Evolutionary conservation across 495 filamentous ascomycete genomes (phyloP), one percentile per base, ranked within the genome.

Genomic region (Zalerion maritima): DNA sequence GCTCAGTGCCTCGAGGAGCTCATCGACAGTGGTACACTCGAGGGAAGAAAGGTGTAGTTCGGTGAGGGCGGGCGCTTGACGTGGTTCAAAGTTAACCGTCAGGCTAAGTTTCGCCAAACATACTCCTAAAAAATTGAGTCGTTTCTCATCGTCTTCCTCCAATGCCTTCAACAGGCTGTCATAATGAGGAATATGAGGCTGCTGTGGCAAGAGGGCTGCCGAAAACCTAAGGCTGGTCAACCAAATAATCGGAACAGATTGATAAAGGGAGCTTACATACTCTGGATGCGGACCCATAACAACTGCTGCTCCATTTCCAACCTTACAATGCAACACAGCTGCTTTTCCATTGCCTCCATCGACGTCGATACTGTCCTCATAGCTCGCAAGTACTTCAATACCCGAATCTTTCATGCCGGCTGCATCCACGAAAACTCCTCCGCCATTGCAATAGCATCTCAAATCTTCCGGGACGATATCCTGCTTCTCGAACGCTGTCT

Each of bases 201-300:
- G 62, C 9, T 57, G 67, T 34, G 75, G 64, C 3, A 96, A 69
- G 41, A 92, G 93, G 21, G 58, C 65, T 5, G 78, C 72, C 3
- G 84, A 78, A 50, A 97, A 97, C 45, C 84, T 93, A 41, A 3
- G 28, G 15, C 18, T 25, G 7, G 32, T 31, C 14, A 41, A 40
- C 32, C 14, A 15, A 24, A 48, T 29, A 21, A 37, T 17, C 16
- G 24, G 24, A 16, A 28, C 2, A 15, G 10, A 0, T 6, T 18
- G 8, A 16, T 21, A 18, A 16, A 6, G 10, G 21, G 8, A 18
- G 15, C 22, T 14, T 11, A 66, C 76, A 54, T 60, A 93, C 81
- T 97, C 91, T 26, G 89, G 87, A 63, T 97, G 91, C 23, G 87
- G 81, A 0, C 86, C 83, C 1, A 80, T 91, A 18, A 97, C 55